Evolutionary conservation across 2,329 filamentous ascomycete species (phyloP), one percentile per base, ranked within the genome.

Genomic region (Fusarium marasasianum): DNA sequence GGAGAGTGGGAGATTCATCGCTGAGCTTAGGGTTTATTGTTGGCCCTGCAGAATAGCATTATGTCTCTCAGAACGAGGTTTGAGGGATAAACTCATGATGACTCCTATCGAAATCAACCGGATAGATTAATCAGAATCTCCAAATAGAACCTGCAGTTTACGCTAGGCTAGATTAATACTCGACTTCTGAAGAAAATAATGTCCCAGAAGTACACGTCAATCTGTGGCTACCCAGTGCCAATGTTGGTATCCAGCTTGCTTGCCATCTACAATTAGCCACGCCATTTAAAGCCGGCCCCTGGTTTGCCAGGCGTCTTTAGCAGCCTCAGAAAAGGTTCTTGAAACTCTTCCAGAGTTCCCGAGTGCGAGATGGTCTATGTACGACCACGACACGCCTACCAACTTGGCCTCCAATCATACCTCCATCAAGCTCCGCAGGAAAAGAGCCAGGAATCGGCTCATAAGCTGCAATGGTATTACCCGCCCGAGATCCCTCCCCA

Each of bases 401-500:
- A 22, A 29, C 6, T 24, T 63, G 41, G 3, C n/a, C 48, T 55
- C 47, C 26, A 26, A 26, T 26, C 26, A 26, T 26, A 26, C 26
- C 66, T 35, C 62, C 44, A n/a, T 44, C 57, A 31, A 35, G 37
- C 29, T 53, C 55, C 24, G 43, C 51, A 20, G 62, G 66, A 61
- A 69, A 62, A 1, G 41, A 59, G 15, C 62, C 38, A 43, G 62
- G 66, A 17, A 66, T 61, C 20, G 48, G 62, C 20, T 51, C 41
- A 50, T 56, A 66, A 15, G 62, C 48, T 9, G 31, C 18, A 43
- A 53, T 10, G 0, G 0, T 11, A 1, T 56, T 44, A 3, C 15
- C 7, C 18, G 43, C 24, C 7, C 35, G 41, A 6, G 31, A 63
- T 24, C 15, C 37, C 43, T 65, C 43, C 4, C 15, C 29, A 26